Evolutionary conservation across 495 filamentous ascomycete species (phyloP), one percentile per base, ranked within the genome.

Genomic region (Ramalina intermedia): DNA sequence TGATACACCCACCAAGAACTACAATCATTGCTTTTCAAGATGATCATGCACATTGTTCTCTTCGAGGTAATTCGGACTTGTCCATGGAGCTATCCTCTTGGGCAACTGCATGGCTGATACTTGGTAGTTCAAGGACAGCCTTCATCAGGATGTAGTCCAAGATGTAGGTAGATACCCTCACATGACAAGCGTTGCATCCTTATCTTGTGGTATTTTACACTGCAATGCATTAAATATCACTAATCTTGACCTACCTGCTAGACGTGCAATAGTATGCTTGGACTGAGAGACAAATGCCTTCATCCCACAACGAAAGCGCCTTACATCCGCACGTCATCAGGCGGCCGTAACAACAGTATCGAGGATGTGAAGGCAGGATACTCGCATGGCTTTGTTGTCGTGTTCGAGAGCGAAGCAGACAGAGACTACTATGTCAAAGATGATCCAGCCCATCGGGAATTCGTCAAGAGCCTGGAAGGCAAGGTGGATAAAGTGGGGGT

Each of bases 361-460:
- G 81, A 83, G 55, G 72, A 23, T 37, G 14, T 41, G 4, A 37
- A 81, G 73, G 60, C 62, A n/a, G 74, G 66, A 0, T 67, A 74
- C 37, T 72, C 73, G 3, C 78, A 87, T 55, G 75, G 60, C 1
- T 85, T 84, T 50, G 67, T 83, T 0, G 59, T 72, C 11, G 73
- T 81, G 52, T 85, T 86, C 51, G 73, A 69, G 14, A 75, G 61
- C 26, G 54, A 58, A 9, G 69, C 71, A 48, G 78, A 82, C 51
- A 62, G 74, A 16, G 58, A 73, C n/a, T 81, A 74, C 56, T 81
- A 79, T 52, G 48, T 72, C 21, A 47, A 63, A 13, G 44, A 66
- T 9, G 78, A 81, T 52, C 68, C 66, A 3, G 64, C 60, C 3
- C 78, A 82, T 55, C 36, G 58, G 33, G 63, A 39, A 0, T 78